Base-by-base conservation (phyloP, 768 basidiomycete species). In the Leucogyrophana mollusca region DNA sequence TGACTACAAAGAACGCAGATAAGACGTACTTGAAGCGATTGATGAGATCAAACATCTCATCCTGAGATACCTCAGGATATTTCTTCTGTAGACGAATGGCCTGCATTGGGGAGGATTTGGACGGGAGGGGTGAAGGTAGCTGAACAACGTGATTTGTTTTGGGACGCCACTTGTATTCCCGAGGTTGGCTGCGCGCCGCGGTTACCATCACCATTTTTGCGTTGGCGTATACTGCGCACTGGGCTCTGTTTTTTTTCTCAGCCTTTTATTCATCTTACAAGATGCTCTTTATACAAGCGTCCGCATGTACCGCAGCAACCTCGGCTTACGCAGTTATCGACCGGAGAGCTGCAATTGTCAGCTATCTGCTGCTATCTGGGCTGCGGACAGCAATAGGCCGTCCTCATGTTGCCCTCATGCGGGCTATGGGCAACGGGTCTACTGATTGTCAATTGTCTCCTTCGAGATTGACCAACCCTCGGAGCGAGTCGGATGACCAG, bases 41-140 rank as follows among this genome's bases (percentile, higher is more conserved):
- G 68, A 96, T 83, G 65, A 98, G 81, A 62, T 90, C 85, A 57
- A 93, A 86, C 84, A 97, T 92, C 72, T 94, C 93, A 75, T 95
- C 93, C 60, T 84, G 82, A 34, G 89, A 75, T 55, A 96, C 84
- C 57, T 94, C 87, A 13, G 94, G 92, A 61, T 87, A 93, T 68
- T 94, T 95, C 73, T 86, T 91, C 62, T 91, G 87, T 11, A 96
- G 76, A 67, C 85, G 84, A 52, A 96, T 71, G 39, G 87, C 85
- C 65, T 91, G 85, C 90, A 92, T 90, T 40, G 56, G 34, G 39
- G 62, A 51, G 21, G 52, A 61, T 60, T 49, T 17, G 25, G 51
- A 55, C 43, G 51, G 51, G 16, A 39, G 20, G 34, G 47, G 34
- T 21, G 53, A 24, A 24, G 17, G 32, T 10, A 39, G 44, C 23